Base-by-base conservation (phyloP, 805 yeast genomes). In the Kodamaea leandrae region DNA sequence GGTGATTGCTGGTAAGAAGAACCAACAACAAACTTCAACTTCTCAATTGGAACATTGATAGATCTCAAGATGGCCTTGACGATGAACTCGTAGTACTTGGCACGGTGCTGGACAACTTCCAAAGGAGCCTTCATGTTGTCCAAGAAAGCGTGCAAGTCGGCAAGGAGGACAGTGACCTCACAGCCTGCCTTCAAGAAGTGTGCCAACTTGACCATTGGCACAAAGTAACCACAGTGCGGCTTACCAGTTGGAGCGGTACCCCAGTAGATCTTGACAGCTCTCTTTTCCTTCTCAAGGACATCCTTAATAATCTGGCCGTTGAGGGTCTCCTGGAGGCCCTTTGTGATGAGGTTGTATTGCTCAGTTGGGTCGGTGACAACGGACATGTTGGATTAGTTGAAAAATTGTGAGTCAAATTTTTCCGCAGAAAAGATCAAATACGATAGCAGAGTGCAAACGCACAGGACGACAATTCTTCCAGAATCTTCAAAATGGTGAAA, bases 171-270 rank as follows among this genome's bases (percentile, higher is more conserved):
- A 1, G 81, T 88, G 32, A 93, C 95, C 59, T 88, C 93, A 71
- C 96, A 88, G 9, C 98, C 99, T 13, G 99, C 99, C 56, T 82
- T 83, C 63, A 93, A 76, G 63, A 91, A 88, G 62, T 93, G 90
- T 2, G 98, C 98, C 53, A 93, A 68, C 64, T 93, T 91, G 47
- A 95, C 84, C 98, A 93, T 91, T 39, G 98, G 93, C 27, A 93
- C 99, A 59, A 93, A 88, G 76, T 93, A 93, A 39, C 98, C 99
- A 71, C 97, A 90, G 68, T 93, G 99, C 33, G 98, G 96, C 66
- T 80, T 86, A 39, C 99, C 99, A 4, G 99, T 93, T 46, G 99
- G 98, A 6, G 99, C 99, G 15, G 98, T 90, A 52, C 99, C 99
- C 98, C 97, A 93, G 79, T 93, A 93, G 57, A 93, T 68, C 57